Evolutionary conservation across 805 yeast species (phyloP), one percentile per base, ranked within the genome.

Genomic region (Sugiyamaella smithiae): DNA sequence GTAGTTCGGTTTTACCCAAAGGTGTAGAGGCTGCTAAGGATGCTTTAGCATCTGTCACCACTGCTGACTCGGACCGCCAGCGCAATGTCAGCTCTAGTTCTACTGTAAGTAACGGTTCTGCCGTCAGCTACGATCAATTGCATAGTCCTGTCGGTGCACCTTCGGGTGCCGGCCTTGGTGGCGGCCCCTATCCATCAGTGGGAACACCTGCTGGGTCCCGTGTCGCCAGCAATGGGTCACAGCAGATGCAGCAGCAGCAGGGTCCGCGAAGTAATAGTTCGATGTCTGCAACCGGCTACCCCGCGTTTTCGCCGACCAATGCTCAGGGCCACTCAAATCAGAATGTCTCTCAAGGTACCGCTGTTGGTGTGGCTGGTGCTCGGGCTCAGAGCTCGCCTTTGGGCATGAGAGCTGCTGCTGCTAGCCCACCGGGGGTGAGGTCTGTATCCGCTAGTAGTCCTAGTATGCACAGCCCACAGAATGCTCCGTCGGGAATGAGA

Each of bases 1-100:
- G 55, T 5, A 38, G 33, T 45, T 51, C 54, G 28, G 43, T 38
- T 12, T 22, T 48, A 19, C 51, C 51, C 8, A 29, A 29, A 28
- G 31, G 42, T 31, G 14, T 24, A 19, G 42, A 23, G 6, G 29
- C 38, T 22, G 22, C 45, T 26, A 43, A 31, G 38, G 46, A 32
- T 14, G 25, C 32, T 17, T 19, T 23, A 8, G 41, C 41, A 9
- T 37, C 41, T 16, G n/a, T 23, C 9, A 23, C 41, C 9, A 28
- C 33, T 17, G 19, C 33, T 25, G 43, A 25, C 33, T 26, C 41
- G 4, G 41, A 35, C 5, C 38, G 38, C 16, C 14, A 14, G 16
- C 12, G 36, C 8, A 22, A 17, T 38, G 17, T 16, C 35, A 12
- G 40, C 19, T 38, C 31, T 17, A 38, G 41, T 22, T 19, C 46